phyloP scores from a whole-genome alignment of 2,329 filamentous ascomycete genomes.

The Cladobotryum mycophilum region DNA sequence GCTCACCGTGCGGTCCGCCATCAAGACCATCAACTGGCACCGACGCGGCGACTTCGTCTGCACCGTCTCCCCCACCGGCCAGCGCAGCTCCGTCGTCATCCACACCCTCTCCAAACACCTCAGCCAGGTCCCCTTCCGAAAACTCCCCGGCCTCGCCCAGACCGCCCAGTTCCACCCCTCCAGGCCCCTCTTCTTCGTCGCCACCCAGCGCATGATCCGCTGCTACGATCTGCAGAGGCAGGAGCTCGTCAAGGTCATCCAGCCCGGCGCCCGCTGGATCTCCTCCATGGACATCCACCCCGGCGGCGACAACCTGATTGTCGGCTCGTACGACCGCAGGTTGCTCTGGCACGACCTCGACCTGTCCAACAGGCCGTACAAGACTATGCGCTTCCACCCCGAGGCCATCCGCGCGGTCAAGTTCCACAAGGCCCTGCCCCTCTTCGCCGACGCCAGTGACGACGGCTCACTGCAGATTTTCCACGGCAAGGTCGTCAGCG shows the following conservation, averaged over 20 bases:
- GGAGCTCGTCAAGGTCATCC: slow-evolving; percentile 85
- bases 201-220: slow-evolving; percentile 86
- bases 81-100: slow-evolving; percentile 77
- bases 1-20: slow-evolving; percentile 68
- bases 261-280: slow-evolving; percentile 90
- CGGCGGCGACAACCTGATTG: slow-evolving; percentile 87
- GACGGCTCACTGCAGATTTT: slow-evolving; percentile 94
- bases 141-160: slow-evolving; percentile 68
- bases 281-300: slow-evolving; percentile 90
- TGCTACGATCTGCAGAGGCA: slow-evolving; percentile 91
- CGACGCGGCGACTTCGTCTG: slow-evolving; percentile 89
- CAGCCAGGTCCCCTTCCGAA: slow-evolving; percentile 89
- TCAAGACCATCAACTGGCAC: slow-evolving; percentile 93
- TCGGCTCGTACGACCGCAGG: slow-evolving; percentile 89
- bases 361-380: slow-evolving; percentile 83
- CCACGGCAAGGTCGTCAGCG: slow-evolving; percentile 90
- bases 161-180: slow-evolving; percentile 92
- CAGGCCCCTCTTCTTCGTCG: slow-evolving; percentile 89
- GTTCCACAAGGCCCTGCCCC: slow-evolving; percentile 74
- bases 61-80: slow-evolving; percentile 77
- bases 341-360: slow-evolving; percentile 97
- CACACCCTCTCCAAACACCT: slow-evolving; percentile 93
- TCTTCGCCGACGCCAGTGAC: slow-evolving; percentile 93
- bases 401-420: slow-evolving; percentile 86
- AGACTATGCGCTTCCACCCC: slow-evolving; percentile 90